Conservation (phyloP, 1,139 yeast genomes). For the Nakaseomyces delphensis region DNA sequence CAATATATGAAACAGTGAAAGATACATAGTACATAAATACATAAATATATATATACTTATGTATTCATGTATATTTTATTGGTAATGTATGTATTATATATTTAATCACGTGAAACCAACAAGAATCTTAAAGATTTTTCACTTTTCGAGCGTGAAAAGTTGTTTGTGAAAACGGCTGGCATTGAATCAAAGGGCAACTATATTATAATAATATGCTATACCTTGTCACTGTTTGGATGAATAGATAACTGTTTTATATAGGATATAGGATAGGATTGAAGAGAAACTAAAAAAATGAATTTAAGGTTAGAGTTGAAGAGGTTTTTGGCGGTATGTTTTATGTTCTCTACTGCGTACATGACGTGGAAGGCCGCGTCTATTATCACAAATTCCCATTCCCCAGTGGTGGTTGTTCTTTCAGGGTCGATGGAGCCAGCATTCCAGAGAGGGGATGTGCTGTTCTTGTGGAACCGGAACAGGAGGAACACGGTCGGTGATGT, state of each 20-base stretch:
- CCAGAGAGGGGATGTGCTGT: conserved; percentile 91
- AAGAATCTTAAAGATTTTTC: too few species aligned
- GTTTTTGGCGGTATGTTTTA: conserved; percentile 63
- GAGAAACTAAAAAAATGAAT: conserved; percentile 24
- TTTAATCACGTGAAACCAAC: background rate
- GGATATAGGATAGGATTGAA: background rate
- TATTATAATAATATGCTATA: too few species aligned
- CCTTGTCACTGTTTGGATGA: too few species aligned
- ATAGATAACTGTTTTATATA: too few species aligned
- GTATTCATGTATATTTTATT: background rate
- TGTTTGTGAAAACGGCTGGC: too few species aligned
- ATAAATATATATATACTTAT: too few species aligned
- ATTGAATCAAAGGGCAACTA: too few species aligned
- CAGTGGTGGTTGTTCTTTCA: conserved; percentile 90
- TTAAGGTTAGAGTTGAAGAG: conserved; percentile 40
- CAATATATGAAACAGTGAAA: too few species aligned
- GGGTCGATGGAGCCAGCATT: conserved; percentile 99
- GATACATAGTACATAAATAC: too few species aligned
- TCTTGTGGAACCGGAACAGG: conserved; percentile 75
- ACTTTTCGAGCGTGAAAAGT: too few species aligned
- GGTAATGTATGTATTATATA: background rate
- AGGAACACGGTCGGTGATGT: conserved; percentile 79
- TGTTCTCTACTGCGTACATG: conserved; percentile 82
- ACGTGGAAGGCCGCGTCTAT: conserved; percentile 81
- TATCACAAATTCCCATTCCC: conserved; percentile 77